Percentiles rank a stretch among this genome's conserved stretches.
Conservation (phyloP, 2,329 filamentous ascomycete species). For the Aspergillus hiratsukae region DNA sequence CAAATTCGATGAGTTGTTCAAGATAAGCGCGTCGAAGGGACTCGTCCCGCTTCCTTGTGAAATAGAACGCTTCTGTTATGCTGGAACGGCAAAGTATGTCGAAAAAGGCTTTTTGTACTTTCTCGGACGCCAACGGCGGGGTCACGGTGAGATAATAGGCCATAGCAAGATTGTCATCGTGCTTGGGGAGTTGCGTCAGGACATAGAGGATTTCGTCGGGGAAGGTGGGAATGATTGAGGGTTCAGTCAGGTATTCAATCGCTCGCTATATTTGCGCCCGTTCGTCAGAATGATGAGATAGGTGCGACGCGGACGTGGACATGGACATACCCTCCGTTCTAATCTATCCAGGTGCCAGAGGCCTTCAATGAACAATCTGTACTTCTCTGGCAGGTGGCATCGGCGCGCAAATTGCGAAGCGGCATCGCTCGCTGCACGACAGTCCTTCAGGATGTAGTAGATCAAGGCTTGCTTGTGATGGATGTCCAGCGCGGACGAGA, state of each 20-base stretch:
- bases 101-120: conserved; percentile 64
- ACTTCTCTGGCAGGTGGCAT: conserved; percentile 68
- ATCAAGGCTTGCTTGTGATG: conserved; percentile 79
- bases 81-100: conserved; percentile 63
- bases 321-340: conserved; percentile 56
- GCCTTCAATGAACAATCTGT: conserved; percentile 75
- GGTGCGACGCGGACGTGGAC: no score
- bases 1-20: conserved; percentile 58
- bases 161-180: conserved; percentile 62
- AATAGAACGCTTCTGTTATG: conserved; percentile 69
- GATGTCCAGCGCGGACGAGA: conserved; percentile 58
- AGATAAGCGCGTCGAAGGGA: conserved; percentile 61
- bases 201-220: conserved; percentile 73
- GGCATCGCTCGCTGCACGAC: conserved; percentile 51
- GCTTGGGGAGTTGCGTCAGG: conserved; percentile 58
- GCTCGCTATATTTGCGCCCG: conserved; percentile 48
- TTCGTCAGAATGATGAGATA: conserved; percentile 6
- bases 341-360: conserved; percentile 74
- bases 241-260: conserved; percentile 72
- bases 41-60: conserved; percentile 62
- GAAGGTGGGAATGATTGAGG: conserved; percentile 74
- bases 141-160: conserved; percentile 75
- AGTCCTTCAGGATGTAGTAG: conserved; percentile 78
- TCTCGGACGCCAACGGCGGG: conserved; percentile 63
- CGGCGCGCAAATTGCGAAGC: conserved; percentile 57